Evolutionary conservation across 176 grass and related monocot genomes (phyloP).

Genomic region (Triticum monococcum): DNA sequence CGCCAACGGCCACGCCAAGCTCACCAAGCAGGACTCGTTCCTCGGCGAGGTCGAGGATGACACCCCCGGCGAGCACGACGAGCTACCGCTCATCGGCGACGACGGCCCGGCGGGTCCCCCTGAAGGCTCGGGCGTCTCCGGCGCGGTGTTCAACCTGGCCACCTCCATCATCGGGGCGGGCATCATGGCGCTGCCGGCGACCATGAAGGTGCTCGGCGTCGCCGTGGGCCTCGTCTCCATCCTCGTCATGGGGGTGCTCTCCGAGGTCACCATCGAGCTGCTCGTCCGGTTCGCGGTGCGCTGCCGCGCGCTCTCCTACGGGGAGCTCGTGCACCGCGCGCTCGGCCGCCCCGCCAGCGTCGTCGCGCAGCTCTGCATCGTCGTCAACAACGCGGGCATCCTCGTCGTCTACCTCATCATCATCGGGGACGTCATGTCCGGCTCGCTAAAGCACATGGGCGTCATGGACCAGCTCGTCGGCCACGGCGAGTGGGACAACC

Average conservation of each 20-base stretch:
- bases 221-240: slow-evolving; percentile 68
- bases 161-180: slow-evolving; percentile 97
- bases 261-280: slow-evolving; percentile 93
- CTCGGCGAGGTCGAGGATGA: slow-evolving; percentile 38
- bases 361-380: slow-evolving; percentile 74
- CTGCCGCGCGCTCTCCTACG: slow-evolving; percentile 78
- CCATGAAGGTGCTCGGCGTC: slow-evolving; percentile 98
- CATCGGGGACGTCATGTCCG: slow-evolving; percentile 97
- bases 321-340: slow-evolving; percentile 74
- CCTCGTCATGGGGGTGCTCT: slow-evolving; percentile 76
- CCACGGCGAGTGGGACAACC: slow-evolving; percentile 84
- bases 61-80: slow-evolving; percentile 45
- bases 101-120: slow-evolving; percentile 22
- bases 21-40: slow-evolving; percentile 53
- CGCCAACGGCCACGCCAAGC: slow-evolving; percentile 28
- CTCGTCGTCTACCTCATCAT: slow-evolving; percentile 94
- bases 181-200: slow-evolving; percentile 95
- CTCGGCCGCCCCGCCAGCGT: slow-evolving; percentile 70
- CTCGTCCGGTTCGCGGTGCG: slow-evolving; percentile 73
- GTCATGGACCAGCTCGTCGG: slow-evolving; percentile 88
- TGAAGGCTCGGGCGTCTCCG: slow-evolving; percentile 52
- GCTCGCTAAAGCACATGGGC: slow-evolving; percentile 71
- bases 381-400: slow-evolving; percentile 85
- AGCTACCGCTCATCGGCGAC: slow-evolving; percentile 71
- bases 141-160: slow-evolving; percentile 92